Base-by-base conservation (phyloP, 2,329 filamentous ascomycete genomes). In the Fusarium verticillioides region DNA sequence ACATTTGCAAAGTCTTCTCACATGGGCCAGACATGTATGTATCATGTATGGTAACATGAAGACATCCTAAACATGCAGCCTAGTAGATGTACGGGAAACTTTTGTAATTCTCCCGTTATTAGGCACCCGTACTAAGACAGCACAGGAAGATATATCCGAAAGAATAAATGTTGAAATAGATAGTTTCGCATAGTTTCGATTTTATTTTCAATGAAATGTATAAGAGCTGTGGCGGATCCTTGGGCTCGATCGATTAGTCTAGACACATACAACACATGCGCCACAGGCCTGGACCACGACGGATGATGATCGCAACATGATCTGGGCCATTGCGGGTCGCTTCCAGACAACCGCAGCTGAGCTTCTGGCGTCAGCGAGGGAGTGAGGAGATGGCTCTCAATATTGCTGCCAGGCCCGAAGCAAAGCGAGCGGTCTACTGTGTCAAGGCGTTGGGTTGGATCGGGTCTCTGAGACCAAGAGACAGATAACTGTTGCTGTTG, bases 251-350 rank as follows among this genome's bases (percentile, higher is more conserved):
- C 64, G 74, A 75, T 73, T 60, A 61, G 74, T 77, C 74, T 77
- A 56, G 72, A 60, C 70, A 62, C 40, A n/a, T 52, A 60, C 70
- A 70, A 60, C 67, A 62, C 40, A 26, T 52, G 60, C 67, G 72
- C 70, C 70, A 77, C 70, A 39, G 65, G 70, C 62, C 72, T 74
- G 56, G 74, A 72, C 75, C 61, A 58, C 68, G 34, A 40, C 30
- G 39, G 34, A 52, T 53, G 40, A 30, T 15, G 44, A 44, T 58
- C 43, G 34, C n/a, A 59, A 44, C 26, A 52, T 59, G 50, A 68
- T 68, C 64, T 75, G 67, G 61, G 75, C 63, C 65, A 49, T 75
- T 77, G 63, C 44, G 62, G 66, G 58, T 52, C 69, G 42, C 43
- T 32, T 59, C 19, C 40, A 43, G 43, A 54, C 40, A 57, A 53